A percentile compares a stretch with the other conserved stretches of the same genome.
phyloP scores from a whole-genome alignment of 1,139 yeast species.

The Lodderomyces metapsilosis region DNA sequence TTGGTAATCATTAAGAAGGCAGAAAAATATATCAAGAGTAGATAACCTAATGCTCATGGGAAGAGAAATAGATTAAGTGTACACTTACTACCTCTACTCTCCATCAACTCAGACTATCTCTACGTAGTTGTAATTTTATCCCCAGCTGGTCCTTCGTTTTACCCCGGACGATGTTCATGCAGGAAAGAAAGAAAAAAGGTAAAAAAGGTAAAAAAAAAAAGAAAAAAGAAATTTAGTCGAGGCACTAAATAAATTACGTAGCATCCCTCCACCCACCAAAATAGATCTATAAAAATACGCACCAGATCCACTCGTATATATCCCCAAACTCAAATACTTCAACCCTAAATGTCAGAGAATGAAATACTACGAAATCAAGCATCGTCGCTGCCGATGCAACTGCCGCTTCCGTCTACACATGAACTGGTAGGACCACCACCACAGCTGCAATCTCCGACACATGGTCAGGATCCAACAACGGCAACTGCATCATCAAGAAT shows the following conservation, averaged over 20 bases:
- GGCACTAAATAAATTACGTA: background rate
- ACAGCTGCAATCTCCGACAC: background rate
- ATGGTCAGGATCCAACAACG: background rate
- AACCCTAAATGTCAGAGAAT: constrained; percentile 3
- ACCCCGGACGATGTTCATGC: background rate
- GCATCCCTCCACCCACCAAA: no score
- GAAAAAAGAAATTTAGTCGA: background rate
- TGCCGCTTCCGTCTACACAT: background rate
- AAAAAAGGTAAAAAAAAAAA: background rate
- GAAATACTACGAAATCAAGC: constrained; percentile 3
- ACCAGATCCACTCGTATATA: background rate
- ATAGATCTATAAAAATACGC: background rate
- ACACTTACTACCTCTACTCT: no score
- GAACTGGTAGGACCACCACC: background rate
- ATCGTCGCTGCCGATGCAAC: constrained; percentile 6
- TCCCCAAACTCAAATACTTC: no score
- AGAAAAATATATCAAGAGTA: no score
- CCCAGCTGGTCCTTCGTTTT: no score
- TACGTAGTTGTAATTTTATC: no score
- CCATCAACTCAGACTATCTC: no score
- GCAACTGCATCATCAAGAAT: constrained; percentile 1
- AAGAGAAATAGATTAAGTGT: no score
- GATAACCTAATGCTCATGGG: no score
- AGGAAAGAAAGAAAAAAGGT: background rate
- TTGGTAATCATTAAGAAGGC: background rate